Base-by-base conservation (phyloP, 2,329 filamentous ascomycete genomes). In the Apiospora rasikravindrae region DNA sequence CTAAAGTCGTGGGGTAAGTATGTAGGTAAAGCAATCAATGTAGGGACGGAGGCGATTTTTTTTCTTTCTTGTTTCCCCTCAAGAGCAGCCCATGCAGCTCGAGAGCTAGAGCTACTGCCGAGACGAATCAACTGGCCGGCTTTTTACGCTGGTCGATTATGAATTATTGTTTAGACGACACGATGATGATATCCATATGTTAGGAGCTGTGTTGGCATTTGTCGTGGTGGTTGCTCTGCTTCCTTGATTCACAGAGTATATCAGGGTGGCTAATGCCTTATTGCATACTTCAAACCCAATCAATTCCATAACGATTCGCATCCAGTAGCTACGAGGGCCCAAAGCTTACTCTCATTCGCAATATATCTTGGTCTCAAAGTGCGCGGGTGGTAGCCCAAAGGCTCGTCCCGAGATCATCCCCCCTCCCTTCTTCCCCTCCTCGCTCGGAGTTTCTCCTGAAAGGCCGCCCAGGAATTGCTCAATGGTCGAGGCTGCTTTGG, bases 401-500 rank as follows among this genome's bases (percentile, higher is more conserved):
- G 57, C 57, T 64, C 57, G 33, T 64, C 57, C 57, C 57, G 57
- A 40, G 57, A 64, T 64, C 29, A 64, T 40, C 29, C 57, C 57
- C 57, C 57, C 33, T 40, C 57, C 22, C n/a, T 51, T 2, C 33
- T 61, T 33, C 53, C 53, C 53, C 26, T 22, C 26, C 26, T 33
- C 16, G n/a, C n/a, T n/a, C n/a, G n/a, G n/a, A n/a, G n/a, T n/a
- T n/a, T 22, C 45, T 10, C 53, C 26, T 37, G 29, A 61, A 22
- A 33, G 29, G 29, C 29, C 4, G 57, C 57, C 57, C 57, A 64
- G 57, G 33, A 64, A 40, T 40, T 37, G 33, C 57, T 40, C 29
- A 64, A 10, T 64, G 57, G 57, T 64, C 57, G 57, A 64, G 29
- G 40, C 57, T 64, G 57, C 33, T 33, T 64, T 64, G 22, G 57